phyloP scores from a whole-genome alignment of 208 protist genomes.

The Phytomonas sp. region DNA sequence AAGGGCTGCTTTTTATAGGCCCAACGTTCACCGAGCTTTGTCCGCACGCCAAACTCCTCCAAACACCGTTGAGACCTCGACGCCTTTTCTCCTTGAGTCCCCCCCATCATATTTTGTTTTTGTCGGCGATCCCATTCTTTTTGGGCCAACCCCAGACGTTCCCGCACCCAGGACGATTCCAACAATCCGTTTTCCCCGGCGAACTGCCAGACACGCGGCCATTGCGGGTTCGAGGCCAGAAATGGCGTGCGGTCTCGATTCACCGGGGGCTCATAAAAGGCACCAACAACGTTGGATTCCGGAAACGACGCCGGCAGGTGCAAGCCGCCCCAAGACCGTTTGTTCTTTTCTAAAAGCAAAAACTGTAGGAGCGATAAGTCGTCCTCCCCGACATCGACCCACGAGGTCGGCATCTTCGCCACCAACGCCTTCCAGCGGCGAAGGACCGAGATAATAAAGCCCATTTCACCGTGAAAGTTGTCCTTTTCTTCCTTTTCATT shows the following conservation, averaged over 20 bases:
- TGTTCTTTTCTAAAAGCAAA: constrained; percentile 16
- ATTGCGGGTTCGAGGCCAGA: constrained; percentile 34
- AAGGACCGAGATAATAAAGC: constrained; percentile 21
- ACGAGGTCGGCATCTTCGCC: constrained; percentile 18
- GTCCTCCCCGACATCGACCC: constrained; percentile 28
- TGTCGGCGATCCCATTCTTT: constrained; percentile 18
- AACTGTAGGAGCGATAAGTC: constrained; percentile 43
- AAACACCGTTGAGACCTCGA: constrained; percentile 23
- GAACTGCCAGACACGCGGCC: constrained; percentile 47
- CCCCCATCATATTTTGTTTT: constrained; percentile 14
- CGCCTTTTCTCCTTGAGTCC: background rate
- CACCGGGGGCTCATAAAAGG: constrained; percentile 55
- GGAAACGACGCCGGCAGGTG: constrained; percentile 33
- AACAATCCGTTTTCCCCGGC: constrained; percentile 47
- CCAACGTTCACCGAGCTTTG: constrained; percentile 18
- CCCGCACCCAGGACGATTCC: constrained; percentile 28
- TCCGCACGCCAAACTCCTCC: constrained; percentile 35
- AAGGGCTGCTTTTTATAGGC: constrained; percentile 55
- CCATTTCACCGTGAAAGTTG: background rate
- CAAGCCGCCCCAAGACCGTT: constrained; percentile 35
- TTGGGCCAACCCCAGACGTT: constrained; percentile 52
- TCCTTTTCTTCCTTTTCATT: background rate
- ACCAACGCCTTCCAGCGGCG: constrained; percentile 28
- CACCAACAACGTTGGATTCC: constrained; percentile 23
- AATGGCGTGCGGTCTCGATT: constrained; percentile 41